Evolutionary conservation across 352 stramenopile genomes (phyloP).

Genomic region (Globisporangium paroecandrum): DNA sequence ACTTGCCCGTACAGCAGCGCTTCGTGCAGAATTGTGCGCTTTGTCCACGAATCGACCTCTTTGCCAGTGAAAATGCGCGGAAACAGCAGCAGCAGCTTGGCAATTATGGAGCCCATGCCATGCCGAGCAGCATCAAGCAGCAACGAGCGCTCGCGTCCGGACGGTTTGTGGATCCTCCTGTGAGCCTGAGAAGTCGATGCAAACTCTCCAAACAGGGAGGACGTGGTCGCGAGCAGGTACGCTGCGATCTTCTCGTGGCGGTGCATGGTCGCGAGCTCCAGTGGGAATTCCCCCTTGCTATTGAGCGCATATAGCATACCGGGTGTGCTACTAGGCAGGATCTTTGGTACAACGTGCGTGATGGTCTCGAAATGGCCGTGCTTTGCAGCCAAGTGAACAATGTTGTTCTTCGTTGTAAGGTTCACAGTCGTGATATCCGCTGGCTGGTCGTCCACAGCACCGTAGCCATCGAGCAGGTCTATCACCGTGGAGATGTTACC

Average conservation of each 20-base stretch:
- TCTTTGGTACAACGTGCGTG: slow-evolving; percentile 43
- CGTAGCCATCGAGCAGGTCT: slow-evolving; percentile 62
- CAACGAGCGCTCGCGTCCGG: slow-evolving; percentile 32
- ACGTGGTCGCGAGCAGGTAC: slow-evolving; percentile 57
- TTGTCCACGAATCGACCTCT: slow-evolving; percentile 43
- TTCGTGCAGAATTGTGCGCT: slow-evolving; percentile 48
- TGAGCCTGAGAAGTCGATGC: background rate
- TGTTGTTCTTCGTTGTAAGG: slow-evolving; percentile 31
- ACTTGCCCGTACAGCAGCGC: slow-evolving; percentile 21
- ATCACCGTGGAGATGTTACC: slow-evolving; percentile 54
- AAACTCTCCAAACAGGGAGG: slow-evolving; percentile 29
- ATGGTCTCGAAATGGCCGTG: slow-evolving; percentile 50
- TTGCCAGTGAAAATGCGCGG: slow-evolving; percentile 32
- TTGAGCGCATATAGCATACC: slow-evolving; percentile 29
- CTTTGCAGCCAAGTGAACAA: slow-evolving; percentile 46
- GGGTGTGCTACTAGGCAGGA: slow-evolving; percentile 23
- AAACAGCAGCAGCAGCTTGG: slow-evolving; percentile 55
- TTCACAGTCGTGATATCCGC: slow-evolving; percentile 38
- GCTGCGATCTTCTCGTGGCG: slow-evolving; percentile 48
- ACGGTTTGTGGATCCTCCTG: slow-evolving; percentile 6
- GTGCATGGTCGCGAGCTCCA: slow-evolving; percentile 46
- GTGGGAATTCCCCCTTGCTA: slow-evolving; percentile 27
- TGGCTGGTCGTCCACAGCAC: slow-evolving; percentile 28
- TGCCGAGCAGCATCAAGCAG: slow-evolving; percentile 45
- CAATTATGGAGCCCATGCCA: slow-evolving; percentile 36